Conservation (phyloP, 2,329 filamentous ascomycete genomes). For the Nigrospora osmanthi region DNA sequence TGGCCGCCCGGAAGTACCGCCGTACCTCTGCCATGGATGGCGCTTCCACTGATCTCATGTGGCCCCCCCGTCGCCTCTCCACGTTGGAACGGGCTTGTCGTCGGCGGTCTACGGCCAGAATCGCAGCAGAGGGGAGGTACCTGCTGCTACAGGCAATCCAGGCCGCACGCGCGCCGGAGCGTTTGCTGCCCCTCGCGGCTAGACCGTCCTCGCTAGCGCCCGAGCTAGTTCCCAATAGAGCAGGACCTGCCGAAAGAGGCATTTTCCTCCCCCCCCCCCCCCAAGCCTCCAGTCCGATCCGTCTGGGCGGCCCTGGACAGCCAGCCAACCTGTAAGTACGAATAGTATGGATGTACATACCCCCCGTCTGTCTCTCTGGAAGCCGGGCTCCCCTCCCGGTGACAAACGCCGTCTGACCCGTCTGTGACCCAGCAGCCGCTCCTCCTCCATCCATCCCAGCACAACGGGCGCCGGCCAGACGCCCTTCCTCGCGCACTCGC, state of each 20-base stretch:
- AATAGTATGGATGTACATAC: too few relatives aligned
- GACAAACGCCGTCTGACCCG: not conserved
- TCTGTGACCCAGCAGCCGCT: not conserved
- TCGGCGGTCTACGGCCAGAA: constrained; percentile 1
- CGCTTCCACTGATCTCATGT: constrained; percentile 1
- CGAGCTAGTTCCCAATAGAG: not conserved
- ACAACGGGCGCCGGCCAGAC: too few relatives aligned
- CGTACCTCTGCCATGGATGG: not conserved
- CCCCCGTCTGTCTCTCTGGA: not conserved
- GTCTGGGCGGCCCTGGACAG: too few relatives aligned
- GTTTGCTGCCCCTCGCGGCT: not conserved
- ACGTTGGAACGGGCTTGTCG: constrained; percentile 2
- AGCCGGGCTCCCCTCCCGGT: constrained; percentile 1
- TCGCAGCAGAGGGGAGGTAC: not conserved
- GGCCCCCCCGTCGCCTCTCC: constrained; percentile 1
- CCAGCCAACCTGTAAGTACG: too few relatives aligned
- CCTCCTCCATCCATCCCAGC: too few relatives aligned
- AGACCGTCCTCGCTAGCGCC: not conserved
- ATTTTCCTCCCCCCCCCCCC: not conserved
- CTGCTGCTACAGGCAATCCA: too few relatives aligned
- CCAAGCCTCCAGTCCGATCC: not conserved
- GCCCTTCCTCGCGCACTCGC: too few relatives aligned
- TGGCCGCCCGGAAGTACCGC: not conserved
- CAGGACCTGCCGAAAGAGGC: not conserved
- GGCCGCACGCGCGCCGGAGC: not conserved